phyloP scores from a whole-genome alignment of 305 asterid species.

The Fraxinus angustifolia region DNA sequence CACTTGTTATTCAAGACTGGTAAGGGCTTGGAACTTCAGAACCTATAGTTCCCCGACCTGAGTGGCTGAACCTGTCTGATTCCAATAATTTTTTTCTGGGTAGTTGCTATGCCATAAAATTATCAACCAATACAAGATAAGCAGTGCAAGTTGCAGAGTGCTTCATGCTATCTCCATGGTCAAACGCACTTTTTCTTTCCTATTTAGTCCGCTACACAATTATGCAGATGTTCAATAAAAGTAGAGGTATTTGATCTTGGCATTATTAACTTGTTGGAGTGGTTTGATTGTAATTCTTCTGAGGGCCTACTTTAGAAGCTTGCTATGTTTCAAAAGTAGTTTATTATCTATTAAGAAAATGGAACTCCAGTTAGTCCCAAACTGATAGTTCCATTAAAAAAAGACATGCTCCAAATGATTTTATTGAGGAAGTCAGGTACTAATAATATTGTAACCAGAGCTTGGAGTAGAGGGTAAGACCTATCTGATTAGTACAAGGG shows the following conservation, averaged over 20 bases:
- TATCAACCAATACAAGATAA: neutral
- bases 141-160: neutral
- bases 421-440: neutral
- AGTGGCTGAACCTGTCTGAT: neutral
- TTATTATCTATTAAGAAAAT: neutral
- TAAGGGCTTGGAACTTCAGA: slow-evolving; percentile 13
- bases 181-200: neutral
- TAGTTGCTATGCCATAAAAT: neutral
- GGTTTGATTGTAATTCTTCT: neutral
- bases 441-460: neutral
- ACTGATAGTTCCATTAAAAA: neutral
- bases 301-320: neutral
- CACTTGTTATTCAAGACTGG: neutral
- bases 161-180: neutral
- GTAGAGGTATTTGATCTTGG: neutral
- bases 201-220: neutral
- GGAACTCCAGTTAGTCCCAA: neutral
- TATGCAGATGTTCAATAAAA: neutral
- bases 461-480: neutral
- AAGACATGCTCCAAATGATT: neutral
- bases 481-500: neutral
- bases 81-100: neutral
- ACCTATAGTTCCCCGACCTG: neutral
- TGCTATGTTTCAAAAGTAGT: neutral
- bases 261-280: neutral